Evolutionary conservation across 2,329 filamentous ascomycete genomes (phyloP), one percentile per base, ranked within the genome.

Genomic region (Orbilia quercus): DNA sequence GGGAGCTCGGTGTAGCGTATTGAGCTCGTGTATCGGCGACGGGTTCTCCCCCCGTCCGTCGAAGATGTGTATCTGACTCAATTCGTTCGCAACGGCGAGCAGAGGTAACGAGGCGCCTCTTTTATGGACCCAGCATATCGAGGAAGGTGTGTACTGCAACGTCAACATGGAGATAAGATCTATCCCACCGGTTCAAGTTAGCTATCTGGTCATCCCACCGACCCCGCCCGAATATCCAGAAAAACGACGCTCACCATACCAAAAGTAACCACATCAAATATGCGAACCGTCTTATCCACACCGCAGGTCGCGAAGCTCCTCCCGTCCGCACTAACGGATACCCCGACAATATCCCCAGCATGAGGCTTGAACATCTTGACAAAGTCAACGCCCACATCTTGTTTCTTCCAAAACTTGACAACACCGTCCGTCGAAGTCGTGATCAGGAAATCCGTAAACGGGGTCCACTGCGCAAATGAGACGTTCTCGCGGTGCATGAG

Each of bases 321-420:
- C 0, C 95, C 95, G 81, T 99, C 95, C 42, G 89, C 86, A 81
- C 94, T 98, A 75, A 91, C 89, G 38, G 89, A 95, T 47, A 95
- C 91, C 25, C 90, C 90, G 73, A 85, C 88, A 79, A 98, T 91
- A 79, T 96, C 91, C 57, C 91, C 91, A 66, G 86, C 85, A 81
- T 99, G 96, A 6, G 95, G 93, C 79, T 89, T 90, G 83, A 96
- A 99, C 82, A 99, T 93, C 82, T 99, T 99, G 59, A 98, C 94
- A 79, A 99, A 99, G 82, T 99, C 96, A 69, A 99, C 91, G 0
- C 91, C 91, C 34, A 91, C 89, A 1, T 88, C 89, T 75, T 91
- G 87, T 83, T 99, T 99, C 83, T 99, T 99, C 95, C 95, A 99
- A 81, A 99, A 99, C 81, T 99, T 99, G 77, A 98, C 94, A 0